These are phyloP conservation scores for Rhodotorula sp. DNA, from an alignment of 1,284 basidiomycete species.

Conservation along the genomic window DNA sequence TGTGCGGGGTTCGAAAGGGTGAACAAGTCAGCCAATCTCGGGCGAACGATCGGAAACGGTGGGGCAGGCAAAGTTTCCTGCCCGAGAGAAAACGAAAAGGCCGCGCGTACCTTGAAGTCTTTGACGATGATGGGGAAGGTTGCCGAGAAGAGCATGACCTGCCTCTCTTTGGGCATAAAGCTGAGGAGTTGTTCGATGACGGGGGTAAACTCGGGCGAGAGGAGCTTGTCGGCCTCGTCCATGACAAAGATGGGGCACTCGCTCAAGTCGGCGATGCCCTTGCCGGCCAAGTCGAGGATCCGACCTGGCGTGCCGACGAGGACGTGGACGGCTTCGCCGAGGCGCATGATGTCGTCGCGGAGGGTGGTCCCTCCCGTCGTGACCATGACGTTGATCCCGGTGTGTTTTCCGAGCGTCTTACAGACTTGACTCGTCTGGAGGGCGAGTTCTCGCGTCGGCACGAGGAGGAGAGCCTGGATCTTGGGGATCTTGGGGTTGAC, in stretches of 20 bases:
- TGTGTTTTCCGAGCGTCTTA: conserved; percentile 92
- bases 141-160: conserved; percentile 98
- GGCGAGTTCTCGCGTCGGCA: conserved; percentile 91
- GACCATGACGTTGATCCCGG: conserved; percentile 91
- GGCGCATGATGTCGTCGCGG: conserved; percentile 93
- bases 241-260: conserved; percentile 95
- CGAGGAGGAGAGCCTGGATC: conserved; percentile 91
- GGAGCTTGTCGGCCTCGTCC: conserved; percentile 98
- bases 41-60: not conserved
- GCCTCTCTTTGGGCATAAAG: conserved; percentile 79
- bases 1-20: conserved; percentile 47
- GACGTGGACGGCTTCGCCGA: conserved; percentile 88
- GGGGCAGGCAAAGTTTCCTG: not conserved
- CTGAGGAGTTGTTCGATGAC: conserved; percentile 94
- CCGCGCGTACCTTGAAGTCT: conserved; percentile 78
- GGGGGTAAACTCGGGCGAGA: conserved; percentile 95
- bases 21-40: not conserved
- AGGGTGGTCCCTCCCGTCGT: conserved; percentile 97
- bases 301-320: conserved; percentile 96
- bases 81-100: too few species aligned
- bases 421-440: conserved; percentile 96
- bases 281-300: conserved; percentile 91
- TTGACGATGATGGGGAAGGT: conserved; percentile 99
- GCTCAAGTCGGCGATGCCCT: conserved; percentile 88
- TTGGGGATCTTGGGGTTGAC: conserved; percentile 80